phyloP scores from a whole-genome alignment of 345 rosid species.

The Gossypium arboreum region DNA sequence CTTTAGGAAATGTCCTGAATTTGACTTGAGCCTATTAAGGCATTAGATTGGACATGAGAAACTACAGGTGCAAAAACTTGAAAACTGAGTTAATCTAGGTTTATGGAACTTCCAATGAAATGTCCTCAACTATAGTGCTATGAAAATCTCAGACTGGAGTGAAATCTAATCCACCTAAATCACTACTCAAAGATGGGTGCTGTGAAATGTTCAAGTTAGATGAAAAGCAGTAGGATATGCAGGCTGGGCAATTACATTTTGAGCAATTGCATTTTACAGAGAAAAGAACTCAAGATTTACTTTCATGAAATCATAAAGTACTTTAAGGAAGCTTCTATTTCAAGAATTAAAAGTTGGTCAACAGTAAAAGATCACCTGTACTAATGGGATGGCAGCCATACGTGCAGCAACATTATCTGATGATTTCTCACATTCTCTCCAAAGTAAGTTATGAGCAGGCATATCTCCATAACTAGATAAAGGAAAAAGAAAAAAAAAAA shows the following conservation, averaged over 20 bases:
- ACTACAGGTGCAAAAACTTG: neutral
- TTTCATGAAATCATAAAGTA: neutral
- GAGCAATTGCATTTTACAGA: neutral
- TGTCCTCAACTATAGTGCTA: neutral
- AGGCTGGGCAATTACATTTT: neutral
- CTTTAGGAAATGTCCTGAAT: neutral
- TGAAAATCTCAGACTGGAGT: neutral
- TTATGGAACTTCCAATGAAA: neutral
- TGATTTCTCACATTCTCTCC: slow-evolving; percentile 85
- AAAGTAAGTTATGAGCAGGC: slow-evolving; percentile 86
- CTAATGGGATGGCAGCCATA: slow-evolving; percentile 70
- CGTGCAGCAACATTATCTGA: slow-evolving; percentile 82
- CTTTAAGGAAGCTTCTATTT: neutral
- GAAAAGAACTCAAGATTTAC: neutral
- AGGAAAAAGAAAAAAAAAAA: slow-evolving; percentile 12
- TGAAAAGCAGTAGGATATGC: neutral
- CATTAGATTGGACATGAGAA: neutral
- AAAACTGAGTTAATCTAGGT: neutral
- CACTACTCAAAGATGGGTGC: neutral
- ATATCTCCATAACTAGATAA: slow-evolving; percentile 79
- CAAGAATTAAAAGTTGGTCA: neutral
- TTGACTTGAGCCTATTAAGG: neutral
- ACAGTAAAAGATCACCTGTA: slow-evolving; percentile 43
- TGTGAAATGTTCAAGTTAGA: neutral
- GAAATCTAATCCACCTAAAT: neutral